Base-by-base conservation (phyloP, 2,329 filamentous ascomycete genomes). In the Penicillium sp. region DNA sequence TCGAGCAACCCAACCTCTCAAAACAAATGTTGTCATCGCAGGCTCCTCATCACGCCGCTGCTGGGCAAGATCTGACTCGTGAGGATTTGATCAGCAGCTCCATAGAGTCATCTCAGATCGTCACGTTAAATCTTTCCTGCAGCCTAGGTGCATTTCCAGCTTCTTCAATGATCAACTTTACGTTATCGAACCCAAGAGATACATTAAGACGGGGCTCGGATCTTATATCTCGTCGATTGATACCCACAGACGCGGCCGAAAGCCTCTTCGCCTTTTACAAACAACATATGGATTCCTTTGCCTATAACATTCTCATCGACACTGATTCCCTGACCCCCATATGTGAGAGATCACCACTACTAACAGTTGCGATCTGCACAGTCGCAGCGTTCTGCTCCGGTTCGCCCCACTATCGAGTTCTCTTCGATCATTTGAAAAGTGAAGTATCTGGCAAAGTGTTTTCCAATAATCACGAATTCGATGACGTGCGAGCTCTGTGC, bases 341-440 rank as follows among this genome's bases (percentile, higher is more conserved):
- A 2, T 64, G 67, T 8, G 49, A 54, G 26, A 54, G 63, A 8
- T 73, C 69, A 2, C 57, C 69, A 4, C 55, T 72, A 8, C 56
- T 74, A 2, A 60, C 64, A 7, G 61, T 68, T 9, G 69, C 70
- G 0, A 62, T 73, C 5, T 73, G 68, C 44, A 61, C 69, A 2
- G 68, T 72, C 9, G 67, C 64, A 15, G 64, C 68, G 6, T 49
- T 61, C 6, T 56, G 51, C 36, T 41, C 37, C 27, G 46, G 42
- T 24, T 59, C 59, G 4, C 21, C 21, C 7, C 32, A 50, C 24
- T 52, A 53, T 9, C 32, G 48, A 20, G 21, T 27, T 15, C 53
- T 49, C 18, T 33, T 52, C 17, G 55, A 49, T 18, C 13, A 42
- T 37, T 48, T 54, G 47, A 57, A 41, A 18, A 51, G 24, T 30